A percentile compares a stretch with the other conserved stretches of the same genome.
These are phyloP conservation scores for Penicillium sp. DNA, from an alignment of 2,329 filamentous ascomycete species.

Conservation along the genomic window DNA sequence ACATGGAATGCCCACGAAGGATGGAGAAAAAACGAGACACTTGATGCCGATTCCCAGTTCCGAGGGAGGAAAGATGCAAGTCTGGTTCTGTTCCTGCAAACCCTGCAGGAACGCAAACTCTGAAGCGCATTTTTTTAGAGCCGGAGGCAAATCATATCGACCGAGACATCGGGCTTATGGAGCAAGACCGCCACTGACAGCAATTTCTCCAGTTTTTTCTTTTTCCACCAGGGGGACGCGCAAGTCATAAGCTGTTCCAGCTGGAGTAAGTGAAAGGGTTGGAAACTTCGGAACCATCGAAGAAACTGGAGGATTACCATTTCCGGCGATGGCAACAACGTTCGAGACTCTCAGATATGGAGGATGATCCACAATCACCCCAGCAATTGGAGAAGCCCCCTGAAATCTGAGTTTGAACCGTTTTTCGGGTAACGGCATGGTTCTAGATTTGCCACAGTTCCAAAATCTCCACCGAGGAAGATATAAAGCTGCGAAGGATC, in stretches of 20 bases:
- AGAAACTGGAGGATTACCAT: background rate
- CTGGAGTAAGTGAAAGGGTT: background rate
- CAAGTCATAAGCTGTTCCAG: slow-evolving; percentile 1
- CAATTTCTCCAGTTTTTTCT: background rate
- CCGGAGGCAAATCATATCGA: background rate
- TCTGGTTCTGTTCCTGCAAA: slow-evolving; percentile 9
- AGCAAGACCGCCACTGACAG: slow-evolving; percentile 1
- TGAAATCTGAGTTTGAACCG: background rate
- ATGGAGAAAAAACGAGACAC: background rate
- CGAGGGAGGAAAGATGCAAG: background rate
- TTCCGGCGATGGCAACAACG: slow-evolving; percentile 12
- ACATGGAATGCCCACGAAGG: background rate
- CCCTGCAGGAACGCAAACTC: slow-evolving; percentile 4
- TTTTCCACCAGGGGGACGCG: slow-evolving; percentile 1
- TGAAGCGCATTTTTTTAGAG: background rate
- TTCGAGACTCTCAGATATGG: slow-evolving; percentile 1
- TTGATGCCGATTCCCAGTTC: background rate
- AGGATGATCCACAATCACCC: background rate
- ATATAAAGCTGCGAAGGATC: slow-evolving; percentile 14
- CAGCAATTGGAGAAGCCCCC: slow-evolving; percentile 6
- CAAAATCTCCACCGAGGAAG: slow-evolving; percentile 5
- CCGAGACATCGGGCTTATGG: background rate
- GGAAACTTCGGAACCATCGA: slow-evolving; percentile 5
- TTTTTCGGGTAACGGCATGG: background rate
- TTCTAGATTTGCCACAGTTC: slow-evolving; percentile 9